Evolutionary conservation across 73 alveolate genomes (phyloP).

Genomic region (Effrenium voratum): DNA sequence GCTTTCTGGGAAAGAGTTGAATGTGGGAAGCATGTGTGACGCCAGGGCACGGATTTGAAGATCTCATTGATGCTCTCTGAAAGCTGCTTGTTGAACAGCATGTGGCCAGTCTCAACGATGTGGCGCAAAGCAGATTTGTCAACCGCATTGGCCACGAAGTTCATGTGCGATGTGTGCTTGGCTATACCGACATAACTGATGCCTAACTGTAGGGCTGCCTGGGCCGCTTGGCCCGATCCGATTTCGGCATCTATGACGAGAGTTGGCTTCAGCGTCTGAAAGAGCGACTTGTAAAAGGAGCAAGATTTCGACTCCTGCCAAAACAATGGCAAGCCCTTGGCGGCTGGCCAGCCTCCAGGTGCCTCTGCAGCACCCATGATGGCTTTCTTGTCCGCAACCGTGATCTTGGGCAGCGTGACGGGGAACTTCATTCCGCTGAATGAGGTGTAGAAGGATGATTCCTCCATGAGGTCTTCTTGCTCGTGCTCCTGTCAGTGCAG

Average conservation of each 20-base stretch:
- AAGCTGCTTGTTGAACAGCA: background rate
- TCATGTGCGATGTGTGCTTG: background rate
- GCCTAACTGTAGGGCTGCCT: background rate
- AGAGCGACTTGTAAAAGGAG: background rate
- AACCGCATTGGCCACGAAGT: background rate
- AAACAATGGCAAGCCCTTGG: background rate
- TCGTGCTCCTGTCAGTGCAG: too few species aligned
- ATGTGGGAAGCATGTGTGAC: too few species aligned
- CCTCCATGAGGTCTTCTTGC: too few species aligned
- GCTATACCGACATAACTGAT: background rate
- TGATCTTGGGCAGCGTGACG: too few species aligned
- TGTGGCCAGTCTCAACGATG: background rate
- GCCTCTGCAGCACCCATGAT: background rate
- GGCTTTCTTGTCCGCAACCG: too few species aligned
- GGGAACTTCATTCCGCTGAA: too few species aligned
- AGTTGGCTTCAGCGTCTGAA: background rate
- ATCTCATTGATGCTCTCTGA: background rate
- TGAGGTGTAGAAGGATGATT: too few species aligned
- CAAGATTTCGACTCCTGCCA: constrained; percentile 17
- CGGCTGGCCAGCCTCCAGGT: background rate
- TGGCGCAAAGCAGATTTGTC: background rate
- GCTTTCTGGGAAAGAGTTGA: too few species aligned
- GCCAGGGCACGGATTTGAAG: background rate
- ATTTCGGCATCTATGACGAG: background rate
- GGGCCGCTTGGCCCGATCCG: background rate